Evolutionary conservation across 2,329 filamentous ascomycete genomes (phyloP).

Genomic region (Cytospora mali): DNA sequence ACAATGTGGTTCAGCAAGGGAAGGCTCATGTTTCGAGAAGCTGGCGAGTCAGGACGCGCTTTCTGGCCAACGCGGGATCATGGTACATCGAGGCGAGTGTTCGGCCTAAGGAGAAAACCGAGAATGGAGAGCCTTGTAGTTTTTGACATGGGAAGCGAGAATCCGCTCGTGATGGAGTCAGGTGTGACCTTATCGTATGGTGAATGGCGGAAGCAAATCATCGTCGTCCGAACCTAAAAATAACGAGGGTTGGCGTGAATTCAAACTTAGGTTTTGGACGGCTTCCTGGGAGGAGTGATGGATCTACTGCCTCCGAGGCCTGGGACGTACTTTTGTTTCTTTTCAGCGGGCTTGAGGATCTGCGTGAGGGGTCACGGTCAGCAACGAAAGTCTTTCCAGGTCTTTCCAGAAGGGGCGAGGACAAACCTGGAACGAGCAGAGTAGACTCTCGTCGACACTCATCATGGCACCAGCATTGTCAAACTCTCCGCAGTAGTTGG

Average conservation of each 20-base stretch:
- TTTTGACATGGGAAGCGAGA: constrained; percentile 25
- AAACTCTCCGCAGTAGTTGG: constrained; percentile 99
- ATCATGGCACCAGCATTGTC: constrained; percentile 99
- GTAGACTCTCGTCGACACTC: constrained; percentile 97
- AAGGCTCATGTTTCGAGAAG: not conserved
- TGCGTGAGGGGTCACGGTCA: constrained; percentile 41
- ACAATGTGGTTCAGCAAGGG: constrained; percentile 4
- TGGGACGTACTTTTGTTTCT: constrained; percentile 99
- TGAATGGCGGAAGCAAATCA: constrained; percentile 52
- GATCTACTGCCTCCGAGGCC: constrained; percentile 68
- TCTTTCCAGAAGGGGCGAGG: not conserved
- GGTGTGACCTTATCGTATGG: constrained; percentile 22
- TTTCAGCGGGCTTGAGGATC: constrained; percentile 99
- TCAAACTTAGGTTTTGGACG: constrained; percentile 69
- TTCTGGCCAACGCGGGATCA: constrained; percentile 31
- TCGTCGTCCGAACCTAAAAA: constrained; percentile 94
- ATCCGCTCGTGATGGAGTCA: constrained; percentile 19
- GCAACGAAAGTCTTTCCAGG: not conserved
- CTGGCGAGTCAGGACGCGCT: constrained; percentile 8
- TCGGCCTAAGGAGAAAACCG: constrained; percentile 30
- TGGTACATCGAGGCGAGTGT: constrained; percentile 31
- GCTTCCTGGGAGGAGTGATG: constrained; percentile 71
- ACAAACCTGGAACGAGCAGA: constrained; percentile 96
- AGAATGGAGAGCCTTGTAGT: constrained; percentile 20
- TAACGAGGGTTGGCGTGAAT: constrained; percentile 70